phyloP scores from a whole-genome alignment of 1,139 yeast genomes.

The Protomyces gravidus region DNA sequence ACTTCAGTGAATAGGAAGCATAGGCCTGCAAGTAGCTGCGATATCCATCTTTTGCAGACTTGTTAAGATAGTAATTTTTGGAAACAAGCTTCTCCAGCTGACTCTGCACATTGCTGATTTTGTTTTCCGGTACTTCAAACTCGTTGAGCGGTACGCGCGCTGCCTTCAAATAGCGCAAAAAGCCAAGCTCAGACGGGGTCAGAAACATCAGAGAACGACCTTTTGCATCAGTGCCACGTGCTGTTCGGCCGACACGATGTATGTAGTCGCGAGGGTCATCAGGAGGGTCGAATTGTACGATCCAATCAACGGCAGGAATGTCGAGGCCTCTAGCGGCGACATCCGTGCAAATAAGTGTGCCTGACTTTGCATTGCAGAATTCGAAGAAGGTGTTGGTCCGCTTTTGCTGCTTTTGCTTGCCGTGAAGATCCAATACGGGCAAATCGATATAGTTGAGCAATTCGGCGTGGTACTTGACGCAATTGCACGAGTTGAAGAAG shows the following conservation, averaged over 20 bases:
- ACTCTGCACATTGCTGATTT: conserved; percentile 91
- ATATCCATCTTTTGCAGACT: conserved; percentile 95
- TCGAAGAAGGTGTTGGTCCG: conserved; percentile 96
- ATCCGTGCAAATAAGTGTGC: conserved; percentile 88
- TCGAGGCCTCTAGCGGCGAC: conserved; percentile 98
- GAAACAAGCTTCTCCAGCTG: conserved; percentile 87
- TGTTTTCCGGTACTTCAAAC: conserved; percentile 88
- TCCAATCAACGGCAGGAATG: conserved; percentile 97
- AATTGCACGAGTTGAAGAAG: conserved; percentile 90
- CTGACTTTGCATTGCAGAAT: conserved; percentile 93
- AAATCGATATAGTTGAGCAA: conserved; percentile 88
- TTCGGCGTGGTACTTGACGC: conserved; percentile 94
- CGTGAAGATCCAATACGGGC: conserved; percentile 93
- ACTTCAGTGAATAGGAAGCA: conserved; percentile 90
- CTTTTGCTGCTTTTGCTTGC: conserved; percentile 97
- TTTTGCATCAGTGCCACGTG: conserved; percentile 85
- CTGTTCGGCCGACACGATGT: conserved; percentile 97
- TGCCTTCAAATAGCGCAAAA: conserved; percentile 85
- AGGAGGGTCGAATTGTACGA: conserved; percentile 95
- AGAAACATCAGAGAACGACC: conserved; percentile 94
- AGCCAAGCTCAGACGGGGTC: conserved; percentile 90
- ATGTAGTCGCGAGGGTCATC: conserved; percentile 98
- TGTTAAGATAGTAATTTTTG: conserved; percentile 89
- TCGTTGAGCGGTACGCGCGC: conserved; percentile 97
- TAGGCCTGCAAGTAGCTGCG: conserved; percentile 94